phyloP scores from a whole-genome alignment of 169 alveolate genomes.

The Eimeria sp. region DNA sequence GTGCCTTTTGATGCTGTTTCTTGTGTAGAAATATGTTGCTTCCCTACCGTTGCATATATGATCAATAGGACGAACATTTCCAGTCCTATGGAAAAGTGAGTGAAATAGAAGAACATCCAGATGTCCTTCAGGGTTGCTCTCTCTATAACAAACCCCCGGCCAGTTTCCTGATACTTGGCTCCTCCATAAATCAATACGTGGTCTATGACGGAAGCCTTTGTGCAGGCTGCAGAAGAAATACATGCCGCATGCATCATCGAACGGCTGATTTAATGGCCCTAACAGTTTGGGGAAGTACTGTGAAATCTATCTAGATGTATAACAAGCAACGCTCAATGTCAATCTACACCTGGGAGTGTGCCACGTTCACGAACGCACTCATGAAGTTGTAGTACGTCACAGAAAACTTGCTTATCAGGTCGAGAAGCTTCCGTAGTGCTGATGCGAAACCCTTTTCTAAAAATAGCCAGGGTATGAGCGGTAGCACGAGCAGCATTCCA shows the following conservation, averaged over 20 bases:
- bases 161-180: conserved; percentile 83
- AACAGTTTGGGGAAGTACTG: not conserved
- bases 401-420: conserved; percentile 71
- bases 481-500: conserved; percentile 77
- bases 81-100: conserved; percentile 78
- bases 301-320: not conserved
- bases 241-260: not conserved
- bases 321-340: too few relatives aligned
- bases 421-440: conserved; percentile 70
- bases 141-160: conserved; percentile 80
- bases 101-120: conserved; percentile 80
- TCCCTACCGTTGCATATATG: conserved; percentile 73
- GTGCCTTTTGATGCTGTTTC: not conserved
- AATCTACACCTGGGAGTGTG: not conserved
- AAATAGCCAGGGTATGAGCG: conserved; percentile 79
- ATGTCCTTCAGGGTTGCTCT: conserved; percentile 76
- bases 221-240: conserved; percentile 62
- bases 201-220: conserved; percentile 80
- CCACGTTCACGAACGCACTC: conserved; percentile 36
- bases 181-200: conserved; percentile 82
- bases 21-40: not conserved
- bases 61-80: conserved; percentile 75
- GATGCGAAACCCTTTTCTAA: conserved; percentile 76
- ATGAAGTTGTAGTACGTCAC: conserved; percentile 81
- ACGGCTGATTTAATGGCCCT: not conserved